A percentile compares a stretch with the other conserved stretches of the same genome.
Conservation (phyloP, 148 eudicot genomes). For the Amaranthus cruentus region DNA sequence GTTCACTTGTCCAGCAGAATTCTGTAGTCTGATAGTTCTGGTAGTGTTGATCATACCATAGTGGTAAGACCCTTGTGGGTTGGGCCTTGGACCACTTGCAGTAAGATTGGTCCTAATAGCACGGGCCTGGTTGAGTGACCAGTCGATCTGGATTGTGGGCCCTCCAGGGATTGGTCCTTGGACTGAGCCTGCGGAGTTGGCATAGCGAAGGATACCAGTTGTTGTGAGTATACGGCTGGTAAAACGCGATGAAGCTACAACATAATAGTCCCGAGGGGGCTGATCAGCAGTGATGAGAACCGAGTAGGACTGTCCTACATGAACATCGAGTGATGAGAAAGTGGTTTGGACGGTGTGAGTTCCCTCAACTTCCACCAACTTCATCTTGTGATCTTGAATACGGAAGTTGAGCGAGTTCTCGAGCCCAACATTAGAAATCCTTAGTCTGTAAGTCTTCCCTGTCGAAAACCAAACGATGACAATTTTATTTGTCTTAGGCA, state of each 20-base stretch:
- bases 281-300: conserved; percentile 89
- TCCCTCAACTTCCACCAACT: conserved; percentile 87
- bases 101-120: conserved; percentile 87
- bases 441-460: conserved; percentile 89
- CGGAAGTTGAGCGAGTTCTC: conserved; percentile 92
- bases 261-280: conserved; percentile 65
- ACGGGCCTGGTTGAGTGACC: conserved; percentile 95
- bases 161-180: conserved; percentile 91
- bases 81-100: conserved; percentile 98
- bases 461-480: conserved; percentile 4
- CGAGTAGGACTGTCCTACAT: conserved; percentile 83
- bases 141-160: conserved; percentile 76
- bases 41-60: conserved; percentile 88
- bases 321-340: conserved; percentile 88
- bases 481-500: not conserved
- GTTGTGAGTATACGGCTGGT: conserved; percentile 50
- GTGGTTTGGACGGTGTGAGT: conserved; percentile 79
- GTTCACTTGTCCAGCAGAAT: conserved; percentile 65
- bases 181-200: conserved; percentile 55
- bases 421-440: conserved; percentile 87
- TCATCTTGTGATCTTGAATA: conserved; percentile 80
- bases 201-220: conserved; percentile 68
- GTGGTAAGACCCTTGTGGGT: conserved; percentile 96
- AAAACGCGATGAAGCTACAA: conserved; percentile 85
- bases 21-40: conserved; percentile 62